Base-by-base conservation (phyloP, 1,284 basidiomycete genomes). In the Ganoderma leucocontextum region DNA sequence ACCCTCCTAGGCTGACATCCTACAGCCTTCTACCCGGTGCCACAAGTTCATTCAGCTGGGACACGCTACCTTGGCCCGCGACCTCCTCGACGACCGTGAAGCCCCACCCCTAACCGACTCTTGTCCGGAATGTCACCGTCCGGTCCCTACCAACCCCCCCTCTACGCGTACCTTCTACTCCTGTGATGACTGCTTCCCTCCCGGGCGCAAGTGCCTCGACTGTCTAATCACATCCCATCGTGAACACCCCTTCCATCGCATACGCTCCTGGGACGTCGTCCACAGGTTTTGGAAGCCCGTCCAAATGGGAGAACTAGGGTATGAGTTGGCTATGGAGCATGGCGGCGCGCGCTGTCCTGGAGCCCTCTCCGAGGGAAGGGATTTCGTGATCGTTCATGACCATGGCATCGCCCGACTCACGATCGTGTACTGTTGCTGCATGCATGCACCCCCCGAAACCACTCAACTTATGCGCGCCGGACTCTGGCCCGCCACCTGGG, bases 401-500 rank as follows among this genome's bases (percentile, higher is more conserved):
- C 52, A 53, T 8, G 52, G 52, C 15, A 53, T 53, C 52, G 15
- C 5, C 2, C 4, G 15, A 8, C 13, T 53, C 0, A 0, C 36
- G 12, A 38, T 59, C 10, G 38, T 59, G 1, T 25, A 3, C 22
- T 59, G 38, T 22, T 10, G 1, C 3, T 59, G 58, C 35, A 19
- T 25, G 1, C 2, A 25, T 10, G 38, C 38, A 0, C 10, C 5
- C 6, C 36, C 58, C 4, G 22, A 22, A 0, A 38, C n/a, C 12
- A 22, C n/a, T 0, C 38, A 59, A 8, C 22, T 59, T 10, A 41
- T 59, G 22, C 35, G 22, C 12, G 38, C 38, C 0, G 58, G 38
- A 4, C 35, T 59, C 9, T 59, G 58, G 58, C 58, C 58, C 1
- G 58, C 58, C 4, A 59, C 58, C 3, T 59, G 58, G 38, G 38